Base-by-base conservation (phyloP, 2,329 filamentous ascomycete species). In the Fusarium denticulatum region DNA sequence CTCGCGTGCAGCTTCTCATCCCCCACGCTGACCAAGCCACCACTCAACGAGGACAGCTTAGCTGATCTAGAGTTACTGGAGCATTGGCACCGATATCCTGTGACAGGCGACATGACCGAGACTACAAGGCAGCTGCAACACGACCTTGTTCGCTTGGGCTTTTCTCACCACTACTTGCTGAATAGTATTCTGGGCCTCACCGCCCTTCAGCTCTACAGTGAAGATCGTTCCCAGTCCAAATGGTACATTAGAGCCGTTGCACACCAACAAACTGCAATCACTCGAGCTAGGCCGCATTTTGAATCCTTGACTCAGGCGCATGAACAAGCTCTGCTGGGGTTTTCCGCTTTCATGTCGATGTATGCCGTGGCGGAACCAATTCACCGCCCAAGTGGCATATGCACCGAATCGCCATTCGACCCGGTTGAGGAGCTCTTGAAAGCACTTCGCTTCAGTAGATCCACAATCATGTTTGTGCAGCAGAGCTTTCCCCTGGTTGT, bases 351-450 rank as follows among this genome's bases (percentile, higher is more conserved):
- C 26, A 47, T 20, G 22, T 47, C 45, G 15, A 47, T 47, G 14
- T 47, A 30, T 30, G 26, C 45, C 10, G 26, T 47, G 12, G 45
- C 45, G 14, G 45, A 47, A 16, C 45, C 45, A n/a, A 6, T 47
- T 7, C n/a, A 47, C 30, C 45, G 26, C 26, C 45, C 26, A 0
- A n/a, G 6, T 12, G 10, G 26, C 6, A n/a, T 47, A 9, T 1
- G 14, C 26, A 6, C 26, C 1, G 45, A 47, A n/a, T 16, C 45
- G 4, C 26, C 45, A 4, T 47, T 47, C 14, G 26, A 47, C 20
- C 45, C 45, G 10, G 45, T 47, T 16, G 26, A 47, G 20, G 45
- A 47, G 20, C 20, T 47, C 5, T 20, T 47, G 3, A n/a, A 8
- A 8, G 45, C 26, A 2, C 45, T 47, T 8, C 10, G 26, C 26